Base-by-base conservation (phyloP, 2,329 filamentous ascomycete species). In the Bipolaris bicolor region DNA sequence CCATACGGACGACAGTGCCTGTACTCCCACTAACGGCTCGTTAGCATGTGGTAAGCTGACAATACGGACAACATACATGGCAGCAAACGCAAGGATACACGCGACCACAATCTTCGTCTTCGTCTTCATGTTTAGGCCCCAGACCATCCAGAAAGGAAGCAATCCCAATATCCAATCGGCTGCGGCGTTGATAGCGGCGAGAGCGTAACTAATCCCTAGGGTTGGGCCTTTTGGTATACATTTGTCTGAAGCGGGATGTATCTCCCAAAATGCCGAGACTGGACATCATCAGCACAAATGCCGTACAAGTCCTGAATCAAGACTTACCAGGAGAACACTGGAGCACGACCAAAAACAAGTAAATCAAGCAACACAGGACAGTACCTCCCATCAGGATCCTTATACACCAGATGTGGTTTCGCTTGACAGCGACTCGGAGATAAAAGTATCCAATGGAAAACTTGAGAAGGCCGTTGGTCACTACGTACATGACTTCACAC, bases 401-500 rank as follows among this genome's bases (percentile, higher is more conserved):
- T 40, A 85, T 79, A 55, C 81, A 78, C 63, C 73, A 74, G 36
- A 78, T 72, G 53, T 85, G 82, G n/a, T 74, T 57, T 37, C 66
- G 73, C 39, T 77, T 73, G 33, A 81, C 71, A 0, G 82, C 81
- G 18, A 86, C 76, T 48, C 83, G 80, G 13, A 85, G 78, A 41
- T 85, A 78, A 57, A 84, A 83, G n/a, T 83, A 72, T 5, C 71
- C 81, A 49, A 86, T 81, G 1, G 83, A 80, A 36, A 84, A 75
- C 57, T 84, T 84, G 44, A 83, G 76, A 11, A 81, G 66, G 37
- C 79, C 76, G 20, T 78, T 82, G 5, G 78, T 76, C 52, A 82
- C 68, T 7, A 81, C 78, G 66, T 86, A 86, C 60, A 80, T 79
- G n/a, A 82, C 72, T 63, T 85, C 83, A 61, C 82, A 83, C n/a